Percentiles rank a stretch among this genome's conserved stretches.
These are phyloP conservation scores for Tuber melanosporum DNA, from an alignment of 495 filamentous ascomycete genomes.

Conservation along the genomic window DNA sequence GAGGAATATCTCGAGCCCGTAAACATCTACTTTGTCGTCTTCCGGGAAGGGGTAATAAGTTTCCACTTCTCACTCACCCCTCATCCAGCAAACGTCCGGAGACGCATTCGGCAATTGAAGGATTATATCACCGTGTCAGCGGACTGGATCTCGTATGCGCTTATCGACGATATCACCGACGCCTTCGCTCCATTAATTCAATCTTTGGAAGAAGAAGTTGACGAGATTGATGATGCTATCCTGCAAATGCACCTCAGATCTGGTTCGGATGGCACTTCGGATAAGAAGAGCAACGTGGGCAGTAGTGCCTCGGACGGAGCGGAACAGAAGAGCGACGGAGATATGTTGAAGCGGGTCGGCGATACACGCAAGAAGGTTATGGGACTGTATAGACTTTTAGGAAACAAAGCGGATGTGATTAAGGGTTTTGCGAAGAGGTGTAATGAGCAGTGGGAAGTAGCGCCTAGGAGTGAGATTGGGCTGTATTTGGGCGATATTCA, in stretches of 20 bases:
- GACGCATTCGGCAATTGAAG: conserved; percentile 83
- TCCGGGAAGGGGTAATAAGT: conserved; percentile 88
- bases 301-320: conserved; percentile 45
- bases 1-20: conserved; percentile 81
- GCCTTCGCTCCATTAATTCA: conserved; percentile 83
- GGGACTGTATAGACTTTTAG: conserved; percentile 81
- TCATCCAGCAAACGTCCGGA: conserved; percentile 80
- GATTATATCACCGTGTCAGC: conserved; percentile 88
- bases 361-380: conserved; percentile 89
- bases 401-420: conserved; percentile 95
- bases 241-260: conserved; percentile 50
- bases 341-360: conserved; percentile 81
- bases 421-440: conserved; percentile 95
- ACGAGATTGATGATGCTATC: conserved; percentile 88
- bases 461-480: conserved; percentile 89
- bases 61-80: conserved; percentile 74
- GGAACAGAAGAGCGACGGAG: conserved; percentile 37
- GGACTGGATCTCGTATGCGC: conserved; percentile 98
- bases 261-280: conserved; percentile 20
- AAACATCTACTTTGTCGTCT: conserved; percentile 94
- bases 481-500: conserved; percentile 95
- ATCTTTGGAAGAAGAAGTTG: conserved; percentile 78
- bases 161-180: conserved; percentile 98
- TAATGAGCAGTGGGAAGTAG: conserved; percentile 91
- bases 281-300: conserved; percentile 43